Conservation (phyloP, 495 filamentous ascomycete genomes). For the Tuber melanosporum region DNA sequence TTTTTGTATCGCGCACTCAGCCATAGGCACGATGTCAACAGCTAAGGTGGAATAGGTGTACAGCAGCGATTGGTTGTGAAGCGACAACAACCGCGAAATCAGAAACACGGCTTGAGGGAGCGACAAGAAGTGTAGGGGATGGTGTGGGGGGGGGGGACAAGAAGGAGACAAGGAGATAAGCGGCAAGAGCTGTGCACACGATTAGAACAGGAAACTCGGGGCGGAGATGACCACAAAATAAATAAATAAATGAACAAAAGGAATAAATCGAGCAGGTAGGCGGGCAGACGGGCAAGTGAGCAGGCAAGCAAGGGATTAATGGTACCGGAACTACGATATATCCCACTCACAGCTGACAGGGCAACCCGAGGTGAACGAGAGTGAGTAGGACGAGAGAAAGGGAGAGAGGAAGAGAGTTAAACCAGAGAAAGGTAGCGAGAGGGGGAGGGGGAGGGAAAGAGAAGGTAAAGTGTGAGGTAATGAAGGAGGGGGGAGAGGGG, state of each 20-base stretch:
- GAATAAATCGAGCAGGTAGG: neutral
- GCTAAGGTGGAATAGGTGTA: constrained; percentile 23
- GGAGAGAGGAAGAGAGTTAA: neutral
- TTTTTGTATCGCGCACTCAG: constrained; percentile 26
- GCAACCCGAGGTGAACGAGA: neutral
- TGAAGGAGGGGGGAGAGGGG: neutral
- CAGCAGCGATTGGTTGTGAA: constrained; percentile 27
- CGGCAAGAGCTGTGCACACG: neutral
- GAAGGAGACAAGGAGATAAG: neutral
- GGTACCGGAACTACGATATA: neutral
- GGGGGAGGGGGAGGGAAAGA: neutral
- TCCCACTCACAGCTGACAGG: neutral
- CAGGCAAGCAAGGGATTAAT: neutral
- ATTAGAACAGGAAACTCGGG: constrained; percentile 2
- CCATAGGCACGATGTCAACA: constrained; percentile 27
- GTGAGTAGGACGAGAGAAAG: constrained; percentile 1
- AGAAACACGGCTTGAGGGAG: constrained; percentile 1
- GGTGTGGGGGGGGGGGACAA: neutral
- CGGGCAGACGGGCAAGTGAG: neutral
- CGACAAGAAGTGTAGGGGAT: neutral
- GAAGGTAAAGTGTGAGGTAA: neutral
- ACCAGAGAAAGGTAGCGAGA: constrained; percentile 4
- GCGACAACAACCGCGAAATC: constrained; percentile 16
- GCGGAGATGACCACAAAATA: neutral
- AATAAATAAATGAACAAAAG: neutral